Base-by-base conservation (phyloP, 139 green algal species). In the Desmodesmus armatus region DNA sequence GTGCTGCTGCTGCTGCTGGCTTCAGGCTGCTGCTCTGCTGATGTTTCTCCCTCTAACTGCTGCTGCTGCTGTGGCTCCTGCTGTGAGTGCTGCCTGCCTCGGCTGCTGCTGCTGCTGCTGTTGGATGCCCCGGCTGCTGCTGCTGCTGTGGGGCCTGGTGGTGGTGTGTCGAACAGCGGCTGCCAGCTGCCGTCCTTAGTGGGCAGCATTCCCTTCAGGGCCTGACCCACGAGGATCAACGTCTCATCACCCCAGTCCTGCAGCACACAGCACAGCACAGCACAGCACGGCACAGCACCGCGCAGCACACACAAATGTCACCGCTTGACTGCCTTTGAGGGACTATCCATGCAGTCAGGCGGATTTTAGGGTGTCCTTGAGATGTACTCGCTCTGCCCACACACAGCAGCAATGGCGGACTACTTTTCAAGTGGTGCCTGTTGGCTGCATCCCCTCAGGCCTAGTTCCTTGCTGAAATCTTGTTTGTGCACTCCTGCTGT, bases 231-330 rank as follows among this genome's bases (percentile, higher is more conserved):
- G n/a, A 82, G 5, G 4, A 82, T 41, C 41, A 72, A 31, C 3
- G 76, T 60, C 55, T 82, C 76, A 44, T 82, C 76, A 23, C 76
- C 72, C 27, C 55, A 82, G 33, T 82, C 76, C 76, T 82, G 76
- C 37, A 33, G n/a, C 44, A 80, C 17, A 13, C 43, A 78, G 13
- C 25, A 7, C 67, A 76, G 37, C 67, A 76, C 67, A 76, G 67
- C 23, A 76, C 19, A 41, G 29, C 37, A 76, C 25, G n/a, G 39
- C 67, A n/a, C n/a, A n/a, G n/a, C n/a, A n/a, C n/a, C n/a, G n/a
- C n/a, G n/a, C n/a, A n/a, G n/a, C n/a, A n/a, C n/a, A n/a, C n/a
- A n/a, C n/a, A n/a, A n/a, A n/a, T n/a, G n/a, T n/a, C n/a, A n/a
- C n/a, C n/a, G n/a, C n/a, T n/a, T n/a, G n/a, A n/a, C n/a, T n/a